Percentiles rank a stretch among this genome's conserved stretches.
These are phyloP conservation scores for Pouteria glomerata DNA, from an alignment of 148 eudicot genomes.

Conservation along the genomic window DNA sequence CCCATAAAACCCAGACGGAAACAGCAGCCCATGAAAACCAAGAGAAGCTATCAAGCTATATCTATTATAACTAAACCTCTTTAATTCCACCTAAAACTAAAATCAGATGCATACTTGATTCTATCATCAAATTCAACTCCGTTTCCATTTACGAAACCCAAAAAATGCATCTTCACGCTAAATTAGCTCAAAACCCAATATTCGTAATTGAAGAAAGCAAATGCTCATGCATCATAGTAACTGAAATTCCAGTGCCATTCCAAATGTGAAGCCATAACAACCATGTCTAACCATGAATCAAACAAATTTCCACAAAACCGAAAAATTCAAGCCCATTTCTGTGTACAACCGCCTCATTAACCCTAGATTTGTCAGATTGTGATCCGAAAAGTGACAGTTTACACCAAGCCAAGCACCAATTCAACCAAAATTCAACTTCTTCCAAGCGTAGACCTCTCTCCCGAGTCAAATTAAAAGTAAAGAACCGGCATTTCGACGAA, in stretches of 20 bases:
- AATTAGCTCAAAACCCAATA: slow-evolving; percentile 7
- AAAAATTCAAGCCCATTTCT: background rate
- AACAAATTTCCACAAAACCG: background rate
- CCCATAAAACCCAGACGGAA: slow-evolving; percentile 13
- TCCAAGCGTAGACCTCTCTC: background rate
- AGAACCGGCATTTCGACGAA: background rate
- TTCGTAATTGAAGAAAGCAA: background rate
- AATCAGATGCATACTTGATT: background rate
- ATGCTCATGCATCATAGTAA: background rate
- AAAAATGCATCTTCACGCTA: background rate
- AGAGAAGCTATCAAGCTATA: background rate
- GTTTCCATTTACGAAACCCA: background rate
- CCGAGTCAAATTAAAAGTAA: background rate
- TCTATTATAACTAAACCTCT: background rate
- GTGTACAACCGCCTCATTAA: background rate
- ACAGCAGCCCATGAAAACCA: slow-evolving; percentile 2
- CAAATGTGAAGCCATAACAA: background rate
- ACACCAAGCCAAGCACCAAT: background rate
- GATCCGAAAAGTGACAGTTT: background rate
- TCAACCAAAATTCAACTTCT: too few species aligned
- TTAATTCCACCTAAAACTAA: background rate
- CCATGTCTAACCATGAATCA: background rate
- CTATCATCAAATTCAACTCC: background rate
- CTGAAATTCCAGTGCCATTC: background rate
- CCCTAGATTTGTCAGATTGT: slow-evolving; percentile 1